A percentile compares a stretch with the other conserved stretches of the same genome.
Evolutionary conservation across 2,329 filamentous ascomycete species (phyloP).

Genomic region (Sclerotinia borealis): DNA sequence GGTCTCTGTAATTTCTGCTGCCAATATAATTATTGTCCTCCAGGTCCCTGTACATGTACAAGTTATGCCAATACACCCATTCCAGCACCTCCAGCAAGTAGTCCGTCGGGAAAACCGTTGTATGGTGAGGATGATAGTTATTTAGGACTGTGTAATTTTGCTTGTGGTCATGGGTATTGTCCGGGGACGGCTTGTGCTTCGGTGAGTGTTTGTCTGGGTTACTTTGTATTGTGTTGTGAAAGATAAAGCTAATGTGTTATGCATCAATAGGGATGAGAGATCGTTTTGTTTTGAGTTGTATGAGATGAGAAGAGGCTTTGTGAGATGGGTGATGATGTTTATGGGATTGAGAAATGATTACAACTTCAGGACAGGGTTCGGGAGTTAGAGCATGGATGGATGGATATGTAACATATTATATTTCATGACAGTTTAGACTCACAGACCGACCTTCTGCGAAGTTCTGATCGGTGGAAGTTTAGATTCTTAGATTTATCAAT

Average conservation of each 20-base stretch:
- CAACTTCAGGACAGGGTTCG: too few relatives aligned
- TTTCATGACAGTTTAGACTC: neutral
- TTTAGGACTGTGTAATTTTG: conserved; percentile 41
- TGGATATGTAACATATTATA: too few relatives aligned
- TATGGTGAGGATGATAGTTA: conserved; percentile 35
- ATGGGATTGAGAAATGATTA: too few relatives aligned
- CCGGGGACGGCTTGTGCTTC: conserved; percentile 11
- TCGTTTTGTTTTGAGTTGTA: neutral
- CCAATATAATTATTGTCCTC: conserved; percentile 24
- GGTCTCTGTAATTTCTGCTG: conserved; percentile 35
- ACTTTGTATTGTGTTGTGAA: too few relatives aligned
- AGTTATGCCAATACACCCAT: conserved; percentile 14
- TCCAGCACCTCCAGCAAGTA: conserved; percentile 24
- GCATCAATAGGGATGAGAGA: neutral
- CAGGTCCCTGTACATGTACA: conserved; percentile 24
- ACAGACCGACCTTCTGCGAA: neutral
- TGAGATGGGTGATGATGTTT: too few relatives aligned
- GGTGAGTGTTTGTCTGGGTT: neutral
- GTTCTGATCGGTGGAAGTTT: neutral
- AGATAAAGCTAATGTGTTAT: too few relatives aligned
- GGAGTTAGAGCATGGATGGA: neutral
- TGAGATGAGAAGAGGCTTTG: too few relatives aligned
- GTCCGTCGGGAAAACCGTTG: conserved; percentile 33
- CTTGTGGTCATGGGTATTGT: conserved; percentile 41
- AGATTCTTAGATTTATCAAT: too few relatives aligned